Percentiles rank a stretch among this genome's conserved stretches.
phyloP scores from a whole-genome alignment of 2,329 filamentous ascomycete genomes.

The Calycina marina region DNA sequence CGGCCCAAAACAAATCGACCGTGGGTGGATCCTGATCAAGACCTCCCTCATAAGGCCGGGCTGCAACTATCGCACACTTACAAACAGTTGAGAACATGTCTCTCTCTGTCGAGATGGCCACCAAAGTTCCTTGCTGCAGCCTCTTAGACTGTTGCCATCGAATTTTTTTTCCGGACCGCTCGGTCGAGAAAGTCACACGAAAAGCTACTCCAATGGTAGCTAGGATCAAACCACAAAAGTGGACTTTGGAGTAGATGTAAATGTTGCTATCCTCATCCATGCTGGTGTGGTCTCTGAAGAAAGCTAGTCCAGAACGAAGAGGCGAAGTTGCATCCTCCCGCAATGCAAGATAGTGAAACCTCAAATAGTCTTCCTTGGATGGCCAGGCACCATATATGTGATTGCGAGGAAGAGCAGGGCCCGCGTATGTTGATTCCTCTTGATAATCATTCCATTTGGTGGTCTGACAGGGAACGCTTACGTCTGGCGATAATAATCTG shows the following conservation, averaged over 20 bases:
- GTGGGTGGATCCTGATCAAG: constrained; percentile 53
- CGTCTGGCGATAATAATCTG: no score
- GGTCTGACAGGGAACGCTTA: no score
- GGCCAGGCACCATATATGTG: constrained; percentile 29
- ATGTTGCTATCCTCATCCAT: constrained; percentile 43
- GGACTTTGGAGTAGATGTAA: constrained; percentile 60
- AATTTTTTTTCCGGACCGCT: constrained; percentile 49
- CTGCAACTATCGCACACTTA: constrained; percentile 58
- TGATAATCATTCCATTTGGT: background rate
- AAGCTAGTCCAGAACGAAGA: constrained; percentile 49
- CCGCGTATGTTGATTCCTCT: background rate
- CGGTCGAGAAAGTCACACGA: constrained; percentile 55
- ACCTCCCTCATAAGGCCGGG: constrained; percentile 43
- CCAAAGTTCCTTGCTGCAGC: constrained; percentile 34
- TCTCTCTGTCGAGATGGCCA: constrained; percentile 34
- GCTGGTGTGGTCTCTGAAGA: constrained; percentile 34
- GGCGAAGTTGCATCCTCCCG: constrained; percentile 60
- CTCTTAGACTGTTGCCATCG: constrained; percentile 43
- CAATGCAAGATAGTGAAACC: constrained; percentile 59
- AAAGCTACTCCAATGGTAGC: constrained; percentile 47
- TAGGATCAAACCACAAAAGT: constrained; percentile 50
- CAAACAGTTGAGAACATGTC: constrained; percentile 54
- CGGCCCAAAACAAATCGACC: constrained; percentile 62
- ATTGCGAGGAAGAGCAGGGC: background rate
- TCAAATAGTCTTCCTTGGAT: constrained; percentile 50